phyloP scores from a whole-genome alignment of 148 eudicot species.

The Amaranthus cruentus region DNA sequence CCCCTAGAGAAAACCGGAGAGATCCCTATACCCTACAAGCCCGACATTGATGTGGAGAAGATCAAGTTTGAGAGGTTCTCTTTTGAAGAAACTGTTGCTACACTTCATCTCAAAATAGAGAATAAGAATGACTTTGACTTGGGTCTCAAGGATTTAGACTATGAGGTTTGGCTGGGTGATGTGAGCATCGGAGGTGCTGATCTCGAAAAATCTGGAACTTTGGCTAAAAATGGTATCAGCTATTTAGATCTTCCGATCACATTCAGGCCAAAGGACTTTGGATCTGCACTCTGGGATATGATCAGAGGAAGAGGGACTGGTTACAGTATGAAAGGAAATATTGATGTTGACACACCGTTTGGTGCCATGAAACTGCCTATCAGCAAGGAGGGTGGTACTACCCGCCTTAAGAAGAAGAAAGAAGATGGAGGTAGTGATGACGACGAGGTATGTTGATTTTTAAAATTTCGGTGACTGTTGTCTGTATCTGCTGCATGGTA shows the following conservation, averaged over 20 bases:
- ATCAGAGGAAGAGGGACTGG: slow-evolving; percentile 91
- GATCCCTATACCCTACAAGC: slow-evolving; percentile 93
- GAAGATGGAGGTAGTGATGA: slow-evolving; percentile 64
- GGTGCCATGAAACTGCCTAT: slow-evolving; percentile 90
- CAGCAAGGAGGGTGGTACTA: slow-evolving; percentile 79
- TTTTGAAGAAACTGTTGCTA: slow-evolving; percentile 79
- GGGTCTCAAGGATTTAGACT: slow-evolving; percentile 72
- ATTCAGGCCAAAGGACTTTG: slow-evolving; percentile 86
- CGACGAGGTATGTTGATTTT: slow-evolving; percentile 47
- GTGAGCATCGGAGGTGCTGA: slow-evolving; percentile 80
- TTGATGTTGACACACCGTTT: slow-evolving; percentile 81
- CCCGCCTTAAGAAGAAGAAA: slow-evolving; percentile 72
- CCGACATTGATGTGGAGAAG: slow-evolving; percentile 86
- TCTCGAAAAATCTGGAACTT: slow-evolving; percentile 49
- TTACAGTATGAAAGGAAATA: slow-evolving; percentile 79
- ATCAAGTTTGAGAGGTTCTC: slow-evolving; percentile 79
- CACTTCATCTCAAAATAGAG: slow-evolving; percentile 73
- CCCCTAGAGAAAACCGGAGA: slow-evolving; percentile 90
- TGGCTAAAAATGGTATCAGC: slow-evolving; percentile 56
- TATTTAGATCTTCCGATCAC: slow-evolving; percentile 66
- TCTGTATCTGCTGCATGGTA: not conserved
- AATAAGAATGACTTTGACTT: slow-evolving; percentile 91
- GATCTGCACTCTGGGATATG: slow-evolving; percentile 96
- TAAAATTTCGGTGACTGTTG: not conserved
- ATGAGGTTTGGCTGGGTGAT: slow-evolving; percentile 77